Base-by-base conservation (phyloP, 2,329 filamentous ascomycete species). In the Sodiomyces alkalinus region DNA sequence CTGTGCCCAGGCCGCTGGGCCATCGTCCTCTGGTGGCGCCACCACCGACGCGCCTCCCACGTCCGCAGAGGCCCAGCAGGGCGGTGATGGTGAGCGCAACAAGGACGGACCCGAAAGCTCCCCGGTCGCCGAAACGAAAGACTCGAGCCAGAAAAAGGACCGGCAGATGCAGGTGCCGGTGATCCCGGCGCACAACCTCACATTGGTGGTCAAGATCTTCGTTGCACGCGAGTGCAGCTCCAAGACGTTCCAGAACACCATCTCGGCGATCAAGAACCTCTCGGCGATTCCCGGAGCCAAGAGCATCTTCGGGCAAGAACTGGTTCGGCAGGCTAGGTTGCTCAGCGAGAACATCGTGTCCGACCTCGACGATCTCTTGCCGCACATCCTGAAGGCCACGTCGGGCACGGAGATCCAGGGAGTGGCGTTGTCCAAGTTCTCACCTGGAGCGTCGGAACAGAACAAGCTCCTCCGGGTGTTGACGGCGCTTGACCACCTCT, bases 181-280 rank as follows among this genome's bases (percentile, higher is more conserved):
- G 24, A 77, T 98, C 30, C 86, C 90, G 5, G 74, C 87, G 17
- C 70, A 85, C 46, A 94, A 96, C 47, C 68, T 98, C 32, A 81
- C 80, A 33, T 63, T 96, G 32, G 85, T 98, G n/a, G 81, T 96
- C 41, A 90, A 90, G 48, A 93, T 98, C 32, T 80, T 98, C 39
- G 83, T 92, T 23, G 87, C 87, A 37, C 79, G 86, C 27, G 90
- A 98, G 52, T 98, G 90, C 56, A 93, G 83, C 46, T 86, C 82
- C 37, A 94, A 93, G 62, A 96, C 90, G 0, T 98, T 98, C 65
- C 81, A 90, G 48, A 92, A 96, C 52, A 96, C 90, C 1, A 69
- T 98, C 30, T 90, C 87, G 11, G 92, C 92, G n/a, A 93, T 98
- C 61, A 96, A 93, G 58, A 94, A 96, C 45, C 67, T 98, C 23